These are phyloP conservation scores for Pyrenophora tritici-repentis DNA, from an alignment of 2,329 filamentous ascomycete species.

Conservation along the genomic window DNA sequence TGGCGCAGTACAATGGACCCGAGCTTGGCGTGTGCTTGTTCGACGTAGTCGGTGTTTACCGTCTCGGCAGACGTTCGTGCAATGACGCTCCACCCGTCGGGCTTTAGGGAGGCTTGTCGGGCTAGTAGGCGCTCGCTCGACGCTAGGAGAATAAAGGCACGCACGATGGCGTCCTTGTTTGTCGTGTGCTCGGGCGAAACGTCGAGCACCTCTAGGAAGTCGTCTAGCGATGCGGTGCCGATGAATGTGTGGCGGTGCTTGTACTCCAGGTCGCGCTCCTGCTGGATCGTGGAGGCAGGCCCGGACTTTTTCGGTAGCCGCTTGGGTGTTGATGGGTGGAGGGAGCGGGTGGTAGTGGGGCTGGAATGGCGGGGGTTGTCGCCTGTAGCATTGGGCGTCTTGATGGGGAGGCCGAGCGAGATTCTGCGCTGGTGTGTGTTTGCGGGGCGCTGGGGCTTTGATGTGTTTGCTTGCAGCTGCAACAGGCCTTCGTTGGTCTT, in stretches of 20 bases:
- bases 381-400: constrained; percentile 6
- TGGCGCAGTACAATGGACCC: constrained; percentile 34
- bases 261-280: constrained; percentile 39
- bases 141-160: constrained; percentile 33
- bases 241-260: constrained; percentile 43
- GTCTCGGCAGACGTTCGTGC: constrained; percentile 28
- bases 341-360: constrained; percentile 11
- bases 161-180: constrained; percentile 25
- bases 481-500: constrained; percentile 30
- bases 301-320: constrained; percentile 12
- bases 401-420: constrained; percentile 30
- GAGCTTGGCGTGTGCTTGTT: constrained; percentile 31
- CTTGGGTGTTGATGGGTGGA: constrained; percentile 6
- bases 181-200: constrained; percentile 23
- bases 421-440: constrained; percentile 26
- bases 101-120: constrained; percentile 27
- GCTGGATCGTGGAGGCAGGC: constrained; percentile 12
- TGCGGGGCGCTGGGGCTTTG: constrained; percentile 16
- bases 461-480: constrained; percentile 23
- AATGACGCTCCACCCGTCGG: constrained; percentile 36
- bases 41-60: constrained; percentile 27
- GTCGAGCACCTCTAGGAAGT: constrained; percentile 37
- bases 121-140: constrained; percentile 34
- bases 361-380: constrained; percentile 9
- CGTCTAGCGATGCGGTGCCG: constrained; percentile 38